These are phyloP conservation scores for Phialocephala subalpina DNA, from an alignment of 2,329 filamentous ascomycete species.

Conservation along the genomic window DNA sequence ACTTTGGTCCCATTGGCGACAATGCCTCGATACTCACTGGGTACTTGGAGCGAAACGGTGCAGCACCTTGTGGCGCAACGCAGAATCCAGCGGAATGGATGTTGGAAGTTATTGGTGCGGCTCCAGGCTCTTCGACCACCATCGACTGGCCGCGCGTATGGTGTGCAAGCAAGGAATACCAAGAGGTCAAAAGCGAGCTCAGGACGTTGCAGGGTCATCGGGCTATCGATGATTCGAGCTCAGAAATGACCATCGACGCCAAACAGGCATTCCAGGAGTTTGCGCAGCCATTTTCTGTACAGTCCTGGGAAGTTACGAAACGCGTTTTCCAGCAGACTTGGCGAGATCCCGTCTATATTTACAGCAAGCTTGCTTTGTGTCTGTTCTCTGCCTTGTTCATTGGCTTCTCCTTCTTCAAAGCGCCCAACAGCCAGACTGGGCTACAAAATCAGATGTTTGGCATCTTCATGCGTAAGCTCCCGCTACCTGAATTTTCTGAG, in stretches of 20 bases:
- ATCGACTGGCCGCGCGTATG: slow-evolving; percentile 71
- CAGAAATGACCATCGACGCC: slow-evolving; percentile 36
- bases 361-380: slow-evolving; percentile 37
- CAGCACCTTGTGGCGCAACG: slow-evolving; percentile 66
- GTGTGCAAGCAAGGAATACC: slow-evolving; percentile 59
- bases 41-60: slow-evolving; percentile 80
- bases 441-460: slow-evolving; percentile 78
- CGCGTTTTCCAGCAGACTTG: slow-evolving; percentile 70
- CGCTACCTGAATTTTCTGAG: too few relatives aligned
- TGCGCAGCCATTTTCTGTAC: slow-evolving; percentile 64
- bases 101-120: slow-evolving; percentile 64
- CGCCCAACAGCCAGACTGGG: slow-evolving; percentile 64
- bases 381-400: slow-evolving; percentile 61
- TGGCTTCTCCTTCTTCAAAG: slow-evolving; percentile 73
- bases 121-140: slow-evolving; percentile 66
- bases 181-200: slow-evolving; percentile 54
- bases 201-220: slow-evolving; percentile 56
- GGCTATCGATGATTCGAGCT: too few relatives aligned
- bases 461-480: slow-evolving; percentile 81
- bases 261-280: slow-evolving; percentile 65
- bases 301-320: slow-evolving; percentile 61
- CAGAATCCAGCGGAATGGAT: slow-evolving; percentile 88
- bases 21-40: slow-evolving; percentile 71
- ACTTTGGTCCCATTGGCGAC: slow-evolving; percentile 81
- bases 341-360: slow-evolving; percentile 67